These are phyloP conservation scores for Acidomyces sp. DNA, from an alignment of 495 filamentous ascomycete species.

Conservation along the genomic window DNA sequence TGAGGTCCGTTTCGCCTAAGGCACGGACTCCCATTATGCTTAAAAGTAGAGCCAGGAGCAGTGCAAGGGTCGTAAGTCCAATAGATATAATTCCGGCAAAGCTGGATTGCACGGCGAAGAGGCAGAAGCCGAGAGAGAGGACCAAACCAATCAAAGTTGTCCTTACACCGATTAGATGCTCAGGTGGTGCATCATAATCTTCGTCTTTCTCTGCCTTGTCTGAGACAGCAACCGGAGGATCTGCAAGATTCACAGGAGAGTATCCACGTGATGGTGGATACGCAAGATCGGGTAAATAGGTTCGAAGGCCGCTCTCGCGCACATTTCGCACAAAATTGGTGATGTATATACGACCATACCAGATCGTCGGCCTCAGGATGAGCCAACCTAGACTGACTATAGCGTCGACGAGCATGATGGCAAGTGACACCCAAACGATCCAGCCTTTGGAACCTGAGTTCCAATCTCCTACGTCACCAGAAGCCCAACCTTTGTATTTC, in stretches of 20 bases:
- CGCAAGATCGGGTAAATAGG: constrained; percentile 16
- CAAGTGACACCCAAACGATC: constrained; percentile 92
- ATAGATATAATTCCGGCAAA: constrained; percentile 55
- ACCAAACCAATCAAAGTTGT: constrained; percentile 62
- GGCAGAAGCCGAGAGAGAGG: constrained; percentile 64
- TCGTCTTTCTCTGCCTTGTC: constrained; percentile 13
- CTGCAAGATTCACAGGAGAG: constrained; percentile 18
- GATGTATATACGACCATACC: constrained; percentile 28
- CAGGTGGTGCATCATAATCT: constrained; percentile 57
- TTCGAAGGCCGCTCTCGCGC: constrained; percentile 23
- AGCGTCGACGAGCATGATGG: constrained; percentile 93
- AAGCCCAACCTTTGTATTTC: constrained; percentile 76
- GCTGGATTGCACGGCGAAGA: constrained; percentile 61
- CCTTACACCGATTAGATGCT: constrained; percentile 63
- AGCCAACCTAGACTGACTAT: constrained; percentile 78
- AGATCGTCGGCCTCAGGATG: constrained; percentile 47
- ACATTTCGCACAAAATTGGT: constrained; percentile 17
- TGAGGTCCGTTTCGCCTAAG: constrained; percentile 89
- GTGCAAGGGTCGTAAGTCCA: constrained; percentile 65
- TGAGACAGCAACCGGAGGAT: constrained; percentile 2
- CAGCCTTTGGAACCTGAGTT: constrained; percentile 84
- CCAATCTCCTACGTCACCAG: constrained; percentile 77
- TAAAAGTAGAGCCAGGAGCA: constrained; percentile 74
- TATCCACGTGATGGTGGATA: constrained; percentile 21
- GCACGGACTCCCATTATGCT: constrained; percentile 94